A percentile compares a stretch with the other conserved stretches of the same genome.
phyloP scores from a whole-genome alignment of 345 rosid genomes.

The Sonneratia alba region DNA sequence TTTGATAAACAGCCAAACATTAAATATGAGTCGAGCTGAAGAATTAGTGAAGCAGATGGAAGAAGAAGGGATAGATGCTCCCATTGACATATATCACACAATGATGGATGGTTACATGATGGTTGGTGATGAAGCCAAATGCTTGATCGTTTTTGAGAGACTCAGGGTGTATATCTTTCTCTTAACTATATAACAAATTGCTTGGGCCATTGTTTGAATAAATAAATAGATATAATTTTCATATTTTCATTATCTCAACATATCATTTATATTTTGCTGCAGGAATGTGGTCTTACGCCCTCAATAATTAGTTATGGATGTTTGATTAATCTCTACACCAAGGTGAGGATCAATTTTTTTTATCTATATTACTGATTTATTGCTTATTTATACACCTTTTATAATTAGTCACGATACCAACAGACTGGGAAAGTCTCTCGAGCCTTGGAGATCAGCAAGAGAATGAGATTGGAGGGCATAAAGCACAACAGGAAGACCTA shows the following conservation, averaged over 20 bases:
- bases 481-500: slow-evolving; percentile 90
- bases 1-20: slow-evolving; percentile 43
- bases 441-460: slow-evolving; percentile 73
- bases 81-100: slow-evolving; percentile 80
- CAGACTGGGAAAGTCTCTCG: slow-evolving; percentile 80
- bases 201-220: not conserved
- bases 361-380: not conserved
- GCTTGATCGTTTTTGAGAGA: slow-evolving; percentile 75
- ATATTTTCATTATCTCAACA: not conserved
- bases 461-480: slow-evolving; percentile 65
- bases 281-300: slow-evolving; percentile 93
- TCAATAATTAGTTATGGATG: slow-evolving; percentile 87
- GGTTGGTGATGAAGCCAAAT: slow-evolving; percentile 73
- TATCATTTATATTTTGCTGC: slow-evolving; percentile 4
- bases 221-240: not conserved
- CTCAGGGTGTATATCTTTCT: slow-evolving; percentile 47
- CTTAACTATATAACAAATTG: not conserved
- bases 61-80: slow-evolving; percentile 95
- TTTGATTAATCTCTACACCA: slow-evolving; percentile 70
- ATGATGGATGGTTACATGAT: slow-evolving; percentile 98
- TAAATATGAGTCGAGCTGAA: slow-evolving; percentile 76
- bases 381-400: not conserved
- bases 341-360: slow-evolving; percentile 32
- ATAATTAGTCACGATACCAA: slow-evolving; percentile 10
- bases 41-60: slow-evolving; percentile 89